Conservation (phyloP, 768 basidiomycete genomes). For the Mycena venus region DNA sequence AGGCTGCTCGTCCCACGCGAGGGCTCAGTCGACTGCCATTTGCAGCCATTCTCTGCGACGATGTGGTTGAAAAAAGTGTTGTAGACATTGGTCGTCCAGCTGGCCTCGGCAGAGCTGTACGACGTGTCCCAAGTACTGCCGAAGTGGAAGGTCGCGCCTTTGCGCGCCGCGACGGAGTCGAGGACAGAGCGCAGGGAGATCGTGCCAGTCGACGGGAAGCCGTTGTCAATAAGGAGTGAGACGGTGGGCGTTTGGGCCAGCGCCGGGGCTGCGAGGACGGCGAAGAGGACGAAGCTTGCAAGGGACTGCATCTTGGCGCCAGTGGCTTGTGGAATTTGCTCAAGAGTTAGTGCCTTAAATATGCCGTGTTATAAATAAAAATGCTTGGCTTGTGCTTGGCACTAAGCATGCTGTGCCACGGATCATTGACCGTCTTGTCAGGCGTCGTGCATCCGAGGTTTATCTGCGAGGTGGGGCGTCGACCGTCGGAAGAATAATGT, state of each 20-base stretch:
- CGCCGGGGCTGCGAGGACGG: not conserved
- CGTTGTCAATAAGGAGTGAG: constrained; percentile 27
- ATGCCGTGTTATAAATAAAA: not conserved
- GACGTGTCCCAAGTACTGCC: constrained; percentile 27
- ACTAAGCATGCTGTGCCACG: not conserved
- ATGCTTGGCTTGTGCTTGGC: not conserved
- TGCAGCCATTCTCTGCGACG: constrained; percentile 29
- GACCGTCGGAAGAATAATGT: too few relatives aligned
- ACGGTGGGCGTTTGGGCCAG: constrained; percentile 7
- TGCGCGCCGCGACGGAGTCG: constrained; percentile 9
- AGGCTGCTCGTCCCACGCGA: constrained; percentile 20
- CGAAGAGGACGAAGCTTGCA: not conserved
- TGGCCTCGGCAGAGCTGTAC: constrained; percentile 12
- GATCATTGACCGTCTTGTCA: not conserved
- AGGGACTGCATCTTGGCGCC: not conserved
- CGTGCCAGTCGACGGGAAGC: constrained; percentile 21
- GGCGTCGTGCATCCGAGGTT: not conserved
- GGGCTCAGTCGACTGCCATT: constrained; percentile 30
- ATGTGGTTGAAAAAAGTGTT: constrained; percentile 22
- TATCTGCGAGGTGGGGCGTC: not conserved
- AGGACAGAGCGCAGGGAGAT: constrained; percentile 22
- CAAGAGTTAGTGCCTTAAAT: not conserved
- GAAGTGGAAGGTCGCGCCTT: constrained; percentile 25
- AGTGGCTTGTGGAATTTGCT: not conserved
- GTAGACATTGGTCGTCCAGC: constrained; percentile 17